Conservation (phyloP, 176 grass and related monocot genomes). For the Ensete ventricosum region DNA sequence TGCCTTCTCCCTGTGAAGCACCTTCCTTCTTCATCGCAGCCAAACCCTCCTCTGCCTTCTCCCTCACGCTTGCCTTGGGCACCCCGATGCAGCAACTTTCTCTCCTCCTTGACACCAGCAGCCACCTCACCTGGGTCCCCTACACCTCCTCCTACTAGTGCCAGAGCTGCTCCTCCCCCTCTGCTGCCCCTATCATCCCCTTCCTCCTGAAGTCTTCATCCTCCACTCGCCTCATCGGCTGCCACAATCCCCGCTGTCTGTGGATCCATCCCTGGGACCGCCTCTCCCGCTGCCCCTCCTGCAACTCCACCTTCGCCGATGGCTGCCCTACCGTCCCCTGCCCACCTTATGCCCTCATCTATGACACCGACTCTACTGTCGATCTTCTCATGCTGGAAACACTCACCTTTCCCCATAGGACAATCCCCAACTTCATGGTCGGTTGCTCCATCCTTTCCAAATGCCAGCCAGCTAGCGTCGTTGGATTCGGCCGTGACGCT, state of each 20-base stretch:
- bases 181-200: background rate
- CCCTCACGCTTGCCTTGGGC: no score
- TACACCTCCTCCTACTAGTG: conserved; percentile 66
- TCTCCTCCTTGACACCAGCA: conserved; percentile 70
- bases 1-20: no score
- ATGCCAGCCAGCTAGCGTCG: conserved; percentile 67
- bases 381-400: conserved; percentile 67
- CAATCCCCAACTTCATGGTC: conserved; percentile 26
- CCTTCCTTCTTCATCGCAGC: no score
- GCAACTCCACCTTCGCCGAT: background rate
- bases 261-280: conserved; percentile 45
- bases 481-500: conserved; percentile 58
- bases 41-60: no score
- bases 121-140: conserved; percentile 68
- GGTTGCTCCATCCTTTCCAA: conserved; percentile 76
- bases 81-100: conserved; percentile 47
- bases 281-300: conserved; percentile 21
- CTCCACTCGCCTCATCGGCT: conserved; percentile 50
- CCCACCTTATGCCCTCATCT: conserved; percentile 68
- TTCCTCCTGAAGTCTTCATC: conserved; percentile 67
- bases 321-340: conserved; percentile 26
- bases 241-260: conserved; percentile 54
- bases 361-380: conserved; percentile 65
- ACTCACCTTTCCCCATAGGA: conserved; percentile 22
- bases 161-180: conserved; percentile 30